These are phyloP conservation scores for Ensete glaucum DNA, from an alignment of 176 grass and related monocot species.

Conservation along the genomic window DNA sequence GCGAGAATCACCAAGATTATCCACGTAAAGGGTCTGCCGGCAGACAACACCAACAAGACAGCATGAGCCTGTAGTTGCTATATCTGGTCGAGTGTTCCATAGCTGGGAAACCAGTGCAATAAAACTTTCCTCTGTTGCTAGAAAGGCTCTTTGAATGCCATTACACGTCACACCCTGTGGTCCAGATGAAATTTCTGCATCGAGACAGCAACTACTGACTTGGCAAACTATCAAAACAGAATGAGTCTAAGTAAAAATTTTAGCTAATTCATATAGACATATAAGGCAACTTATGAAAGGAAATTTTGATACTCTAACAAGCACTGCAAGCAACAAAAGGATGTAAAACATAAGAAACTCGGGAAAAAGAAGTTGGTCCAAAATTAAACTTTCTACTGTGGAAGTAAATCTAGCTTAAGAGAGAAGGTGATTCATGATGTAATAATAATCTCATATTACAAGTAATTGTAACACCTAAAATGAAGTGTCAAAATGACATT, in stretches of 20 bases:
- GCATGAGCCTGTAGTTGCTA: conserved; percentile 68
- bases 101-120: conserved; percentile 36
- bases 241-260: not conserved
- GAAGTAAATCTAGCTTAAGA: not conserved
- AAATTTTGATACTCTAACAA: not conserved
- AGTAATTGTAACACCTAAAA: not conserved
- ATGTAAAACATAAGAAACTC: not conserved
- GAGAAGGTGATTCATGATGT: not conserved
- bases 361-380: not conserved
- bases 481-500: not conserved
- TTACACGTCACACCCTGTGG: conserved; percentile 30
- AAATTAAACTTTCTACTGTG: not conserved
- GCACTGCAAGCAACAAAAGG: not conserved
- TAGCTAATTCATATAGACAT: not conserved
- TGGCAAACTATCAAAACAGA: not conserved
- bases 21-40: conserved; percentile 50
- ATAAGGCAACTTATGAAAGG: not conserved
- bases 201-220: conserved; percentile 10
- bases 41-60: conserved; percentile 65
- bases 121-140: conserved; percentile 67
- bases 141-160: conserved; percentile 54
- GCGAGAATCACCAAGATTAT: conserved; percentile 71
- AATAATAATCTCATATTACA: not conserved
- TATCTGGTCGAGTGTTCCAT: conserved; percentile 58
- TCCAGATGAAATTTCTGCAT: conserved; percentile 60